Evolutionary conservation across 345 rosid species (phyloP), one percentile per base, ranked within the genome.

Genomic region (Salix udensis): DNA sequence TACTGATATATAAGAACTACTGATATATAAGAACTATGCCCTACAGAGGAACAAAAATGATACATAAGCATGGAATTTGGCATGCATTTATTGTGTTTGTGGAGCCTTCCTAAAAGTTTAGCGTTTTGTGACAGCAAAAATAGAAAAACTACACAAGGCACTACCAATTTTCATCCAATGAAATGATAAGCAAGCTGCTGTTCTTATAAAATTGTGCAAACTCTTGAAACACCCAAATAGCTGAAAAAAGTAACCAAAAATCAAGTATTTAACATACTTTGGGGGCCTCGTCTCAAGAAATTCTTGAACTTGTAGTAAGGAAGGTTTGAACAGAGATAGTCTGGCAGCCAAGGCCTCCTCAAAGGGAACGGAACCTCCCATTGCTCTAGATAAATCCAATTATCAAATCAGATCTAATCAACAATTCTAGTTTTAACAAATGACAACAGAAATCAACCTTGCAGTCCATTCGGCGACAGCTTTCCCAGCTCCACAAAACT

Each of bases 381-480:
- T 96, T 65, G 98, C 99, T 80, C 97, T 96, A 77, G 44, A n/a
- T 85, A 79, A 81, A 65, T 67, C 39, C 28, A 67, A 69, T 30
- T 7, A 65, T 79, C n/a, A 14, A 55, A 9, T 77, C 39, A 71
- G 37, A 34, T 40, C 30, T 64, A 53, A 77, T 16, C 53, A 66
- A 13, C 24, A 39, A 36, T 36, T 19, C 5, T 30, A 73, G 70
- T 24, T 61, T 68, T 44, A 64, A 67, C 66, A 68, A 70, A 68
- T 21, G 73, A 75, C 34, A 68, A 10, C 30, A 28, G 21, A 46
- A 84, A 75, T 68, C 79, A 83, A 95, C 98, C 97, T 95, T 53
- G 92, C 96, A 72, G 98, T 91, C 98, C 97, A 95, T 81, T 90
- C 98, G 19, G 97, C 97, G 80, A 93, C 98, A 78, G 98, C 98